Evolutionary conservation across 1,139 yeast species (phyloP).

Genomic region (Candida frijolesensis): DNA sequence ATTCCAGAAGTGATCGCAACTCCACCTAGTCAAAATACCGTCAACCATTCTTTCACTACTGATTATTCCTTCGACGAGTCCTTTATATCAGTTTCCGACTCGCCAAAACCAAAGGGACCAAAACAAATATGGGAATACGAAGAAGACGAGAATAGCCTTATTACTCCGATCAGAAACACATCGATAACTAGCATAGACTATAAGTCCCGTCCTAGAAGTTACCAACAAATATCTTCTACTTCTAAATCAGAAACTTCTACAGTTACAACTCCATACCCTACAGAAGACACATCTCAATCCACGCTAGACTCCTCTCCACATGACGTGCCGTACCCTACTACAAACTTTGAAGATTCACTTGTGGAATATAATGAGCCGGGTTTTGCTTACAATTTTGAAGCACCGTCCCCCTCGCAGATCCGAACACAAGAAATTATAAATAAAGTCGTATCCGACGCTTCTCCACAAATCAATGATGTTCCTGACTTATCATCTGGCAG

Average conservation of each 20-base stretch:
- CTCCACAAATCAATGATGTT: conserved; percentile 12
- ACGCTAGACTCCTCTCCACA: not conserved
- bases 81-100: conserved; percentile 21
- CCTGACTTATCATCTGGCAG: conserved; percentile 13
- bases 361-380: conserved; percentile 6
- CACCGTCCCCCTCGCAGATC: conserved; percentile 11
- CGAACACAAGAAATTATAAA: conserved; percentile 13
- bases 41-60: not conserved
- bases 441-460: conserved; percentile 6
- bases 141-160: conserved; percentile 2
- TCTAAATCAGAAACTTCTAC: conserved; percentile 10
- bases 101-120: conserved; percentile 49
- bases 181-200: conserved; percentile 2
- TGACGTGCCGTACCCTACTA: conserved; percentile 13
- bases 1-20: not conserved
- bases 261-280: conserved; percentile 11
- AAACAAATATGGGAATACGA: conserved; percentile 41
- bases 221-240: conserved; percentile 16
- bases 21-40: not conserved
- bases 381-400: conserved; percentile 5
- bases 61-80: conserved; percentile 19
- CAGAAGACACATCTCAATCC: conserved; percentile 4
- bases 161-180: not conserved
- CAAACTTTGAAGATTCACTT: conserved; percentile 12
- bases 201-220: conserved; percentile 10